Evolutionary conservation across 139 green algal species (phyloP).

Genomic region (Tetradesmus obliquus): DNA sequence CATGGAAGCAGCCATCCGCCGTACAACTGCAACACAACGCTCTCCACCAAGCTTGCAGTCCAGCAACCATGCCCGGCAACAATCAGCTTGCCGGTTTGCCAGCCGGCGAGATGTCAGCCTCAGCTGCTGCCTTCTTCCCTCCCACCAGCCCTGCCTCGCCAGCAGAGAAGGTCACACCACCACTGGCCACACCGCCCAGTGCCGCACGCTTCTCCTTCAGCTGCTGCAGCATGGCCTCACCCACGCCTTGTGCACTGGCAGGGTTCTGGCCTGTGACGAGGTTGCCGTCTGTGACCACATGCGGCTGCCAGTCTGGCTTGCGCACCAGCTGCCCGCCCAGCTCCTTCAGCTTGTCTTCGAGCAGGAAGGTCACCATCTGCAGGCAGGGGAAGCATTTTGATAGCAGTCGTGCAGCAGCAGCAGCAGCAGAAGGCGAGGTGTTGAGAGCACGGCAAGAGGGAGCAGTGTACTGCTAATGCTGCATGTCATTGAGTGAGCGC

Average conservation of each 20-base stretch:
- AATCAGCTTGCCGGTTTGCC: not conserved
- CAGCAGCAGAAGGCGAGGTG: not conserved
- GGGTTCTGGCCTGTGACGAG: slow-evolving; percentile 66
- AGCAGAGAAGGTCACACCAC: slow-evolving; percentile 32
- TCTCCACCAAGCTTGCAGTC: not conserved
- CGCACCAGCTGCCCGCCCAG: slow-evolving; percentile 39
- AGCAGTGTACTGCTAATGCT: not conserved
- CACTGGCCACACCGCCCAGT: not conserved
- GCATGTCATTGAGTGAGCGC: not conserved
- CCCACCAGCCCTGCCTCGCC: slow-evolving; percentile 26
- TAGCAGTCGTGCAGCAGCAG: not conserved
- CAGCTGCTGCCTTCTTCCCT: not conserved
- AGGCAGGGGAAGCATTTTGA: not conserved
- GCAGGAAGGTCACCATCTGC: slow-evolving; percentile 49
- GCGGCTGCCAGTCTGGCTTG: slow-evolving; percentile 10
- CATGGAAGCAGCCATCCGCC: not conserved
- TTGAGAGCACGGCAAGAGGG: not conserved
- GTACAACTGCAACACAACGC: not conserved
- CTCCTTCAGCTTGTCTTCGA: slow-evolving; percentile 55
- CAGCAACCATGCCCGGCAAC: not conserved
- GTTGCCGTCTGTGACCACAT: slow-evolving; percentile 47
- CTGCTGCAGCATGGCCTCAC: slow-evolving; percentile 20
- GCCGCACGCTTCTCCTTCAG: not conserved
- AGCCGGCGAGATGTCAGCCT: not conserved
- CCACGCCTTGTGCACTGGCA: not conserved